Percentiles rank a stretch among this genome's conserved stretches.
Evolutionary conservation across 768 basidiomycete genomes (phyloP).

Genomic region (Lyophyllum atratum): DNA sequence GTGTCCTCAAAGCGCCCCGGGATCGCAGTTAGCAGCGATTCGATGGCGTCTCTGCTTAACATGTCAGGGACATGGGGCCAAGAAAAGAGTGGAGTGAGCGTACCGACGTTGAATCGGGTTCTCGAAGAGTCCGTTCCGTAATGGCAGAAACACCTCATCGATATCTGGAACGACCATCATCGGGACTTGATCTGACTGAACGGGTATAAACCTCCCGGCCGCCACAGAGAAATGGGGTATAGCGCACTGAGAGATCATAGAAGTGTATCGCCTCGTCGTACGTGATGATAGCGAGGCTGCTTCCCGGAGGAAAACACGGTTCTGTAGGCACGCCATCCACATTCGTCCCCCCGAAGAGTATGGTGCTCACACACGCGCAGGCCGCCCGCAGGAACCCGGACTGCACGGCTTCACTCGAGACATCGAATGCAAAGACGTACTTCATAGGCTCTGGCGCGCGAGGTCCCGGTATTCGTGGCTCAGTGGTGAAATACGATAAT

Average conservation of each 20-base stretch:
- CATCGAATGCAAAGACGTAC: conserved; percentile 87
- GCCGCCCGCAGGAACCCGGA: conserved; percentile 72
- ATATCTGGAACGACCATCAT: conserved; percentile 88
- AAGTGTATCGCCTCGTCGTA: conserved; percentile 85
- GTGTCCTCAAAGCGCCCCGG: conserved; percentile 61
- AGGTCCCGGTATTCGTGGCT: conserved; percentile 45
- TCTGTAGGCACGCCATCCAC: conserved; percentile 42
- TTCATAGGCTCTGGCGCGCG: conserved; percentile 67
- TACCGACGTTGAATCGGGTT: conserved; percentile 73
- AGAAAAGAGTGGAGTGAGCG: conserved; percentile 21
- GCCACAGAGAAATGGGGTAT: conserved; percentile 12
- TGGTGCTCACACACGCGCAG: conserved; percentile 60
- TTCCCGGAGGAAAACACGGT: conserved; percentile 53
- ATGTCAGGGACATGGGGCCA: not conserved
- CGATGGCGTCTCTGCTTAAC: conserved; percentile 56
- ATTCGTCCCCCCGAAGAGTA: conserved; percentile 61
- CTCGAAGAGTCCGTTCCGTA: conserved; percentile 73
- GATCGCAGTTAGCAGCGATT: conserved; percentile 64
- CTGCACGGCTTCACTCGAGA: conserved; percentile 65
- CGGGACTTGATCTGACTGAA: conserved; percentile 51
- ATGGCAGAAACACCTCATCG: conserved; percentile 89
- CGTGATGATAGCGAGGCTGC: conserved; percentile 76
- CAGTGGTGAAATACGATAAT: conserved; percentile 53
- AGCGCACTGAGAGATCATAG: conserved; percentile 82
- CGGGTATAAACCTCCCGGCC: conserved; percentile 25